Evolutionary conservation across 2,329 filamentous ascomycete species (phyloP).

Genomic region (Neospermospora avenae): DNA sequence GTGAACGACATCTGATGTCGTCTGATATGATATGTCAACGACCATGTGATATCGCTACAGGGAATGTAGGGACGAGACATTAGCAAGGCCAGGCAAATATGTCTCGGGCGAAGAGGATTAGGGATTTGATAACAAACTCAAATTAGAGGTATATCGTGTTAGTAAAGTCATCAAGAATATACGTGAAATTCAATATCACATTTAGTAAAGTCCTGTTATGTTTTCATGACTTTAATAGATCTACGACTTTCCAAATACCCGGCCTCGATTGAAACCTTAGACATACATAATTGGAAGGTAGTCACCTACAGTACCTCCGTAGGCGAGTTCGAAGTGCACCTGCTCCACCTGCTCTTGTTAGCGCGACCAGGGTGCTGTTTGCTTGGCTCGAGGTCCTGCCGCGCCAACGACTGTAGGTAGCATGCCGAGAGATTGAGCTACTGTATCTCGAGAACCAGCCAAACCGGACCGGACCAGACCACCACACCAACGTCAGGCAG

Average conservation of each 20-base stretch:
- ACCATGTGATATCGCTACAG: conserved; percentile 11
- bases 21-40: conserved; percentile 12
- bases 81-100: too few species aligned
- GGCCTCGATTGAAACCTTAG: too few species aligned
- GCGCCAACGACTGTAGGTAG: conserved; percentile 12
- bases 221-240: too few species aligned
- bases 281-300: too few species aligned
- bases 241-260: too few species aligned
- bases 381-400: conserved; percentile 3
- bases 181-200: too few species aligned
- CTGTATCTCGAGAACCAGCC: neutral
- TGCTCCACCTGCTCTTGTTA: neutral
- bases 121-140: too few species aligned
- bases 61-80: neutral
- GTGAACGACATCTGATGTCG: neutral
- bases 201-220: too few species aligned
- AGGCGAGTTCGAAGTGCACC: neutral
- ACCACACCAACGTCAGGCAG: conserved; percentile 10
- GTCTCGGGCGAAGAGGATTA: too few species aligned
- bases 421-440: conserved; percentile 4
- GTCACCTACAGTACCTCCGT: too few species aligned
- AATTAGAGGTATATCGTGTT: too few species aligned
- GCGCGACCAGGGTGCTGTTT: neutral
- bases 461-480: neutral
- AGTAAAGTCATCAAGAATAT: too few species aligned